These are phyloP conservation scores for Ogataea dorogensis DNA, from an alignment of 805 yeast species.

Conservation along the genomic window DNA sequence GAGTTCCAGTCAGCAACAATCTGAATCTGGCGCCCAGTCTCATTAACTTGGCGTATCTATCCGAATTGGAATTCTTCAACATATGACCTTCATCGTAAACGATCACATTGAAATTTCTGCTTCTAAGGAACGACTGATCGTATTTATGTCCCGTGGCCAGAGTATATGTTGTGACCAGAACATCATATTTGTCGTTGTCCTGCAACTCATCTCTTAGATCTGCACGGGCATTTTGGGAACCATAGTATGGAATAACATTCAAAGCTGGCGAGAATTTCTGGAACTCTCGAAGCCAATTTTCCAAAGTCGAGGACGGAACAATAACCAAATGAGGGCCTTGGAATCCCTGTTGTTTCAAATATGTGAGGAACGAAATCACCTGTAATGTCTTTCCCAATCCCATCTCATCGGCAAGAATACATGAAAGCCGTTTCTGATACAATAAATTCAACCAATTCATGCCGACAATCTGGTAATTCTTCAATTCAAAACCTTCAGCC, in stretches of 20 bases:
- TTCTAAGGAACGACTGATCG: slow-evolving; percentile 76
- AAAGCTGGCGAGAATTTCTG: slow-evolving; percentile 80
- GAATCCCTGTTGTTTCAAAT: slow-evolving; percentile 60
- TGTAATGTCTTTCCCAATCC: slow-evolving; percentile 97
- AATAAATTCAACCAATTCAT: slow-evolving; percentile 86
- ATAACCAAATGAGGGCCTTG: slow-evolving; percentile 88
- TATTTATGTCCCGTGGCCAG: slow-evolving; percentile 83
- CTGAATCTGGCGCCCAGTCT: slow-evolving; percentile 80
- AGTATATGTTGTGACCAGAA: slow-evolving; percentile 90
- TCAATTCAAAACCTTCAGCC: slow-evolving; percentile 62
- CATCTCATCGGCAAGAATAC: slow-evolving; percentile 98
- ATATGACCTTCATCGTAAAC: slow-evolving; percentile 98
- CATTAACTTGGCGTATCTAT: slow-evolving; percentile 86
- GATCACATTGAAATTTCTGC: slow-evolving; percentile 76
- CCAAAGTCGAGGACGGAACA: slow-evolving; percentile 95
- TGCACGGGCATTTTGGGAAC: slow-evolving; percentile 79
- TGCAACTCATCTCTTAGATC: slow-evolving; percentile 74
- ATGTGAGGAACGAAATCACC: slow-evolving; percentile 88
- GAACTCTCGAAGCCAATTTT: slow-evolving; percentile 96
- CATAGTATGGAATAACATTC: slow-evolving; percentile 90
- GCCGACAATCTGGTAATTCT: slow-evolving; percentile 95
- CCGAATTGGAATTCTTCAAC: slow-evolving; percentile 86
- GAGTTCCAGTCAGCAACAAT: slow-evolving; percentile 91
- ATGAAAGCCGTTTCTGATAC: slow-evolving; percentile 75
- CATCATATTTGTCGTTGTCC: slow-evolving; percentile 62